phyloP scores from a whole-genome alignment of 371 early-diverging fungal species.

The Syncephalis fuscata region DNA sequence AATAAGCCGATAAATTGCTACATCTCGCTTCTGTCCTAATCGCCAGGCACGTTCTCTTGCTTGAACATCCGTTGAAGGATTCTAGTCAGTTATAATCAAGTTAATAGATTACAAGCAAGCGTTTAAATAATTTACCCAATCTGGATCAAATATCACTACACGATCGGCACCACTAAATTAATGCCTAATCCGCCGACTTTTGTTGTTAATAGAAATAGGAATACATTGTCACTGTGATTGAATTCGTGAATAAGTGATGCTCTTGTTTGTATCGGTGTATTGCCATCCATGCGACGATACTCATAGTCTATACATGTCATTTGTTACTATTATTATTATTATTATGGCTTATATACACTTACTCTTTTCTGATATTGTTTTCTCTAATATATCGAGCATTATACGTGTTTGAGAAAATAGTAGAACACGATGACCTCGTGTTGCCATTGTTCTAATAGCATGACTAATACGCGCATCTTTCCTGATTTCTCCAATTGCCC shows the following conservation, averaged over 20 bases:
- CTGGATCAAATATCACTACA: slow-evolving; percentile 95
- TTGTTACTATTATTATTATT: slow-evolving; percentile 4
- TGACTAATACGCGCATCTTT: slow-evolving; percentile 78
- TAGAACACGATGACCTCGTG: slow-evolving; percentile 72
- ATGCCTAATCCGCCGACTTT: slow-evolving; percentile 95
- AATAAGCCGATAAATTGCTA: slow-evolving; percentile 95
- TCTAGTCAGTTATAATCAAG: slow-evolving; percentile 24
- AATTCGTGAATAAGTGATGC: slow-evolving; percentile 75
- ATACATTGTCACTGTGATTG: slow-evolving; percentile 48
- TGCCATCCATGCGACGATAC: slow-evolving; percentile 92
- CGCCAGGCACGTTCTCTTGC: slow-evolving; percentile 96
- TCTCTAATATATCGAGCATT: slow-evolving; percentile 91
- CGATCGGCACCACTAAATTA: slow-evolving; percentile 89
- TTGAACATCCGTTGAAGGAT: slow-evolving; percentile 94
- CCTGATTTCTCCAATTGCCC: slow-evolving; percentile 53
- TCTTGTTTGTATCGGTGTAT: slow-evolving; percentile 70
- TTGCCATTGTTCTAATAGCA: slow-evolving; percentile 75
- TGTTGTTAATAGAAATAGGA: slow-evolving; percentile 90
- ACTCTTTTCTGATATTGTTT: slow-evolving; percentile 25
- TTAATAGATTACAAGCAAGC: neutral
- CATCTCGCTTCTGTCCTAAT: slow-evolving; percentile 79
- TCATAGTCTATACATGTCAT: slow-evolving; percentile 26
- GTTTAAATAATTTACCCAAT: slow-evolving; percentile 64
- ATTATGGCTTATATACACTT: slow-evolving; percentile 2
- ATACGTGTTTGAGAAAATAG: slow-evolving; percentile 93